A percentile compares a stretch with the other conserved stretches of the same genome.
Conservation (phyloP, 164 flowering plant genomes). For the Cinnamomum chago region DNA sequence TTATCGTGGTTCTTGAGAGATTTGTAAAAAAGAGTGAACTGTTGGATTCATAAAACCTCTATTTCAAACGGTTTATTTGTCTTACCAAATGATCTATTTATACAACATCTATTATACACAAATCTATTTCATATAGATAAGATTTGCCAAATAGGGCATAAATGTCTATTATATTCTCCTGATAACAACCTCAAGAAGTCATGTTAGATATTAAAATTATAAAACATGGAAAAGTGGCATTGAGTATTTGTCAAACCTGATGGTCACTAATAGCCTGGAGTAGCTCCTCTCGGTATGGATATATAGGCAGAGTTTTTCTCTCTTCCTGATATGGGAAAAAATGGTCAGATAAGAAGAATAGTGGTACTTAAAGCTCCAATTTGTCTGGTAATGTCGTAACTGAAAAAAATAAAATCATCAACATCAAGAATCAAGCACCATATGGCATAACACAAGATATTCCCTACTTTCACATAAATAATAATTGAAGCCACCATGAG, state of each 20-base stretch:
- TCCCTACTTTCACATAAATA: not conserved
- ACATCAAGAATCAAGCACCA: not conserved
- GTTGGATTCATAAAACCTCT: too few species aligned
- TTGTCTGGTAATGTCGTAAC: not conserved
- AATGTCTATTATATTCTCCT: too few species aligned
- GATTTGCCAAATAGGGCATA: too few species aligned
- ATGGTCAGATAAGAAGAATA: not conserved
- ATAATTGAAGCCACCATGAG: not conserved
- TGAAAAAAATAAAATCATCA: not conserved
- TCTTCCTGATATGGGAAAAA: slow-evolving; percentile 54
- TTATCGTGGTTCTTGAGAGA: too few species aligned
- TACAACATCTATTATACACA: too few species aligned
- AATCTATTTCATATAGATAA: too few species aligned
- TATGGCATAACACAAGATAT: not conserved
- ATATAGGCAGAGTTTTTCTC: slow-evolving; percentile 79
- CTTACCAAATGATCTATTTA: too few species aligned
- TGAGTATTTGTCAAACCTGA: slow-evolving; percentile 47
- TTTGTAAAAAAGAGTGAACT: too few species aligned
- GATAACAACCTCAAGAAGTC: too few species aligned
- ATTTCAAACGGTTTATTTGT: too few species aligned
- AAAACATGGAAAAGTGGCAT: not conserved
- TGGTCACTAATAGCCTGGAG: slow-evolving; percentile 74
- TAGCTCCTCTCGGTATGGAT: slow-evolving; percentile 67
- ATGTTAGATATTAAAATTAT: not conserved
- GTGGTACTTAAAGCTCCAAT: not conserved